Evolutionary conservation across 352 stramenopile genomes (phyloP).

Genomic region (Phytophthora parvispora): DNA sequence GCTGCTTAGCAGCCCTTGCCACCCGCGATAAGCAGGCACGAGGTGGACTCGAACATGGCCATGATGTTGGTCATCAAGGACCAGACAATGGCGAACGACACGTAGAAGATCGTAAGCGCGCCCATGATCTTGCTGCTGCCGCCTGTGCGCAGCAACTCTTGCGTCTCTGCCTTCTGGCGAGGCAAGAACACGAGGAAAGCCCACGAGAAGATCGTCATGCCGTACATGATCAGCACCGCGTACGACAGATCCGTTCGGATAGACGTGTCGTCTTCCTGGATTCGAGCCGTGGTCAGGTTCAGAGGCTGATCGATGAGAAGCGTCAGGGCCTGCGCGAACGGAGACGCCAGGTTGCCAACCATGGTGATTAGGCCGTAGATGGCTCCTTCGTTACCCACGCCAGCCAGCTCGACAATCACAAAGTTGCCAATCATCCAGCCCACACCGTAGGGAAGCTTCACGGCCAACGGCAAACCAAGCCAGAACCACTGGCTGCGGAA

Average conservation of each 20-base stretch:
- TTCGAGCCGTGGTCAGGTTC: slow-evolving; percentile 40
- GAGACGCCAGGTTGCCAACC: slow-evolving; percentile 41
- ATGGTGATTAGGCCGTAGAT: slow-evolving; percentile 56
- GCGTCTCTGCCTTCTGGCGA: slow-evolving; percentile 44
- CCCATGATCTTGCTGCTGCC: slow-evolving; percentile 43
- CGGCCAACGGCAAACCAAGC: slow-evolving; percentile 38
- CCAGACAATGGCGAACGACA: slow-evolving; percentile 39
- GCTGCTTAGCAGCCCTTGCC: slow-evolving; percentile 21
- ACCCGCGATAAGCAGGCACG: slow-evolving; percentile 24
- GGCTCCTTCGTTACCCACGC: slow-evolving; percentile 51
- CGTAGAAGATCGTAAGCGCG: slow-evolving; percentile 34
- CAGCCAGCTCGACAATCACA: slow-evolving; percentile 52
- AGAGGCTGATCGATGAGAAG: slow-evolving; percentile 44
- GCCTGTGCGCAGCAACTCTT: slow-evolving; percentile 35
- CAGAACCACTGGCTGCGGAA: slow-evolving; percentile 53
- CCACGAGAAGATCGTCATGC: slow-evolving; percentile 44
- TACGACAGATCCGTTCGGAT: slow-evolving; percentile 49
- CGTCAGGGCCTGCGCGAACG: slow-evolving; percentile 44
- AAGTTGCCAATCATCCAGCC: slow-evolving; percentile 48
- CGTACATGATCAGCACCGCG: slow-evolving; percentile 42
- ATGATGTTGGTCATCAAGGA: slow-evolving; percentile 52
- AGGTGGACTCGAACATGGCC: slow-evolving; percentile 49
- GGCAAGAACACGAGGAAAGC: slow-evolving; percentile 44
- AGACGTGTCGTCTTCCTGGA: slow-evolving; percentile 42
- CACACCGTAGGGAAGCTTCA: slow-evolving; percentile 43